Evolutionary conservation across 805 yeast genomes (phyloP), one percentile per base, ranked within the genome.

Genomic region (Priceomyces fermenticarens): DNA sequence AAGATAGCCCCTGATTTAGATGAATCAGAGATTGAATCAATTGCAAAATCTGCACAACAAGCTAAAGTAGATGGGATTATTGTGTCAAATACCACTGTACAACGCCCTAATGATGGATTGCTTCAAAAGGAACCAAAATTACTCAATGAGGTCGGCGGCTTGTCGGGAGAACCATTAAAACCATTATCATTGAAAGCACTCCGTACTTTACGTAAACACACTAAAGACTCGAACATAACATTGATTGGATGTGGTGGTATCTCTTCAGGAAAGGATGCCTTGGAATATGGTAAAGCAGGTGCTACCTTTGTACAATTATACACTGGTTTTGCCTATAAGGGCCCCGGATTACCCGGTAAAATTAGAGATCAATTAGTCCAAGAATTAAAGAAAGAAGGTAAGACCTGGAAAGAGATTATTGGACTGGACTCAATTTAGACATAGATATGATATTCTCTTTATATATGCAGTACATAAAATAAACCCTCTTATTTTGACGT

Each of bases 171-270:
- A 43, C 98, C 98, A 12, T 72, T 91, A 41, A 91, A 90, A 62
- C 90, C 88, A 35, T 70, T 80, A 38, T 72, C 96, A 2, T 67
- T 91, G 43, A 67, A 78, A 46, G 93, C 95, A 0, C 71, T 91
- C 51, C 76, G 73, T 44, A 65, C 77, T 2, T 79, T 91, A 51
- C 80, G 93, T 42, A 82, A 85, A 52, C 75, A 85, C 57, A 78
- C 95, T 29, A 88, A 88, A 53, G 87, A 79, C 46, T 75, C 85
- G 1, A 73, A 80, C 39, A 62, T 89, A 48, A 85, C 89, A 2
- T 73, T 91, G 32, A 77, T 91, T 49, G 98, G 98, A 27, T 89
- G 97, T 65, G 98, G 98, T 42, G 98, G 98, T 49, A 88, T 91
- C 51, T 72, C 84, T n/a, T 65, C 72, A 16, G 98, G 96, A 41